phyloP scores from a whole-genome alignment of 139 green algal species.

The Zygnema circumcarinatum region DNA sequence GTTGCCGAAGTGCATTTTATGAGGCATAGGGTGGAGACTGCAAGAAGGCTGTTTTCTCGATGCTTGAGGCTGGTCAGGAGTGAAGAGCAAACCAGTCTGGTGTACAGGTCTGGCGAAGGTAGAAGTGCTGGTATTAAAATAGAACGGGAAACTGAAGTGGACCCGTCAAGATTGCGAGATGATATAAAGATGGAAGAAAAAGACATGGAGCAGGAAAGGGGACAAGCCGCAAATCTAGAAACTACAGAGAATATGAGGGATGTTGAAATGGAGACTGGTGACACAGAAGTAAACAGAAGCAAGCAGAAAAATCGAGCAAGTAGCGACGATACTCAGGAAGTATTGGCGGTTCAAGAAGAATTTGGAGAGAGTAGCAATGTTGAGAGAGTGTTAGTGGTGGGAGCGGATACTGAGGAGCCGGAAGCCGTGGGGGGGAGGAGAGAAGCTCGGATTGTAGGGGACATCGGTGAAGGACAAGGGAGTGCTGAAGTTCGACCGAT shows the following conservation, averaged over 20 bases:
- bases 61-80: no score
- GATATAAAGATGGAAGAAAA: not conserved
- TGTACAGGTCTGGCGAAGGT: no score
- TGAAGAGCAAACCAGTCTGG: no score
- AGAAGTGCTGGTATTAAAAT: not conserved
- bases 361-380: not conserved
- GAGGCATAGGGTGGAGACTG: not conserved
- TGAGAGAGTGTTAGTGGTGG: not conserved
- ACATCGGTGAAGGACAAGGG: not conserved
- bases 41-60: not conserved
- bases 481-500: not conserved
- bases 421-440: not conserved
- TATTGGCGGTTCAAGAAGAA: not conserved
- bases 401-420: not conserved
- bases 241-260: not conserved
- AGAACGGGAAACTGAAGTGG: not conserved
- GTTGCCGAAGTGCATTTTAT: slow-evolving; percentile 16
- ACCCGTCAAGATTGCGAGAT: not conserved
- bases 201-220: slow-evolving; percentile 13
- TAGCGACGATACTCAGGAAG: no score
- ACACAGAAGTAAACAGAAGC: not conserved
- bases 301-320: no score
- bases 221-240: not conserved
- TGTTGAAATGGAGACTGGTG: not conserved
- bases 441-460: not conserved